Evolutionary conservation across 768 basidiomycete species (phyloP), one percentile per base, ranked within the genome.

Genomic region (Suillus sp.): DNA sequence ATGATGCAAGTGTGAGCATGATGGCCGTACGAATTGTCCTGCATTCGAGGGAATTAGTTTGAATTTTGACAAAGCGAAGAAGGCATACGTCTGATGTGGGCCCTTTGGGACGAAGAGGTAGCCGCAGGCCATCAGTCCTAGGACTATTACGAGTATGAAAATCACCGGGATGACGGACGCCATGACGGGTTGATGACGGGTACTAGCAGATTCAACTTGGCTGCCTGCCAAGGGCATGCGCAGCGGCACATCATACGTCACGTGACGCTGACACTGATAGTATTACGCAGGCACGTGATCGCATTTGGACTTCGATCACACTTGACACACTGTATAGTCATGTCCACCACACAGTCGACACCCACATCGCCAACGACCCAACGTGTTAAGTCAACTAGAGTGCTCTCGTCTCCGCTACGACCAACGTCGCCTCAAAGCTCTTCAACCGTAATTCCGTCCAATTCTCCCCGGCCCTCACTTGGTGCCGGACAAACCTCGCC

Each of bases 11-110:
- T 2, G 92, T 84, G 65, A 99, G 84, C 79, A 93, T 81, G 55
- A 94, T 72, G 65, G 83, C 84, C 2, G 94, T 91, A 68, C 96
- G 90, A 66, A 95, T 84, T 59, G 95, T 84, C 63, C 96, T 99
- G 75, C 25, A 54, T 55, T 47, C 25, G 45, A 56, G 34, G 25
- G 62, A 25, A 32, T 10, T 30, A 20, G 35, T 22, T 70, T 45
- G 10, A 35, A 37, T 34, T 20, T 13, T 53, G 16, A 48, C 8
- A 5, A 61, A 16, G 3, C 50, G 47, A 47, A 20, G 11, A 16
- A 40, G 7, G 84, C 91, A 68, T 72, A 96, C 96, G 89, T 90
- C 80, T 97, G 95, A 62, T 95, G 86, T 34, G 91, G 86, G 3
- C 96, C 95, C 71, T 95, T 96, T 1, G 91, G 94, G 0, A 86